Percentiles rank a stretch among this genome's conserved stretches.
Conservation (phyloP, 257 asterid species). For the Petrea volubilis region DNA sequence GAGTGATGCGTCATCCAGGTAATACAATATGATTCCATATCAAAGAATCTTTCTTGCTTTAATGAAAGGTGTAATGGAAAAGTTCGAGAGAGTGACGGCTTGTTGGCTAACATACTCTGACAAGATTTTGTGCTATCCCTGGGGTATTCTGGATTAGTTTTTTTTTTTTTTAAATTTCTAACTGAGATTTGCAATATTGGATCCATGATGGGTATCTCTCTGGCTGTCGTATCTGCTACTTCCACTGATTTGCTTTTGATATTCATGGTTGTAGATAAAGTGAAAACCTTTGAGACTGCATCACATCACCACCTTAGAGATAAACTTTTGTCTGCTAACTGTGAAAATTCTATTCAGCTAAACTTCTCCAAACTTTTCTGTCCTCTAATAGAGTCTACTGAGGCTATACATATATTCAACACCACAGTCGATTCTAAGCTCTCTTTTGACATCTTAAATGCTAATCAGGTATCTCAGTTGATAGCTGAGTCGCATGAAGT, state of each 20-base stretch:
- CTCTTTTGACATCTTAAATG: constrained; percentile 14
- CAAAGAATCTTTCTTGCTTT: constrained; percentile 15
- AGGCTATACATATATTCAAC: constrained; percentile 1
- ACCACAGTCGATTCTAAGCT: background rate
- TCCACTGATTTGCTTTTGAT: constrained; percentile 8
- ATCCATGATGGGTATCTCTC: background rate
- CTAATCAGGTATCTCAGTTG: constrained; percentile 17
- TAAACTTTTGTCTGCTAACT: background rate
- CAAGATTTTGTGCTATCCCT: background rate
- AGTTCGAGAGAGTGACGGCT: background rate
- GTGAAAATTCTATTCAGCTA: background rate
- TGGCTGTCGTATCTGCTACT: background rate
- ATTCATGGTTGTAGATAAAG: background rate
- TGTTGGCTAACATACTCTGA: background rate
- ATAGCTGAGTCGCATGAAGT: background rate
- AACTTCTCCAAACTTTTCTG: background rate
- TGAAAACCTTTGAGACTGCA: background rate
- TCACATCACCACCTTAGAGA: background rate
- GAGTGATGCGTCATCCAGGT: constrained; percentile 68
- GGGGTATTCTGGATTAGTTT: constrained; percentile 13
- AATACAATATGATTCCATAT: constrained; percentile 24
- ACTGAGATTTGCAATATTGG: constrained; percentile 1
- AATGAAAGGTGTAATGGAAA: background rate
- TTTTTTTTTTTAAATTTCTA: background rate
- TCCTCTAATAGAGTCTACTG: constrained; percentile 11